A percentile compares a stretch with the other conserved stretches of the same genome.
Conservation (phyloP, 2,329 filamentous ascomycete species). For the Phoma sp. region DNA sequence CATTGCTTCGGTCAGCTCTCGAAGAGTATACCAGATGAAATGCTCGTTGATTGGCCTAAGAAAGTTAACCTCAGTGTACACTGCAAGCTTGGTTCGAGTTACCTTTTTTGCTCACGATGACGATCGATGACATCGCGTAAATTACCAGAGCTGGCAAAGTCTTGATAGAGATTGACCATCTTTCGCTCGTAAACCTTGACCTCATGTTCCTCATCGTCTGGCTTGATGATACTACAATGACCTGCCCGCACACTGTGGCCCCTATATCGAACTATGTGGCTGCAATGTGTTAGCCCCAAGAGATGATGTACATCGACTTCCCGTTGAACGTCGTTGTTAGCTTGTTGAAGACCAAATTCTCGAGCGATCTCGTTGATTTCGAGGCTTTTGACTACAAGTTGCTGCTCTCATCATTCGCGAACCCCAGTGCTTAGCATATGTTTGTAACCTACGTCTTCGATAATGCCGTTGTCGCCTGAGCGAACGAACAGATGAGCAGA, state of each 20-base stretch:
- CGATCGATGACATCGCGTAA: neutral
- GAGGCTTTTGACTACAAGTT: neutral
- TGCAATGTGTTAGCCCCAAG: neutral
- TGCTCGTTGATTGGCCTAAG: neutral
- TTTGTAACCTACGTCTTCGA: neutral
- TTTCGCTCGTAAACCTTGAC: neutral
- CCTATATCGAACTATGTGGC: neutral
- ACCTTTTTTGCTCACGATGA: neutral
- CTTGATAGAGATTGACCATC: slow-evolving; percentile 1
- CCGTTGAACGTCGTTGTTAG: neutral
- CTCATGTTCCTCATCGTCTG: neutral
- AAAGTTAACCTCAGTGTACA: no score
- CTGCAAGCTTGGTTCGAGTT: neutral
- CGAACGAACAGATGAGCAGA: neutral
- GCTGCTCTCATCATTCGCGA: neutral
- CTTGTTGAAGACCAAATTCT: no score
- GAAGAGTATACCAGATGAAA: slow-evolving; percentile 1
- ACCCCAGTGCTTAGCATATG: no score
- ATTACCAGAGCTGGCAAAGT: neutral
- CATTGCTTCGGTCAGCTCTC: slow-evolving; percentile 1
- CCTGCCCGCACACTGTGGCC: neutral
- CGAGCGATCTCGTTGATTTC: neutral
- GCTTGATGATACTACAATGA: neutral
- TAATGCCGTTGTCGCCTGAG: neutral
- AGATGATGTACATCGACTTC: neutral